Evolutionary conservation across 2,329 filamentous ascomycete species (phyloP).

Genomic region (Periconia macrospinosa): DNA sequence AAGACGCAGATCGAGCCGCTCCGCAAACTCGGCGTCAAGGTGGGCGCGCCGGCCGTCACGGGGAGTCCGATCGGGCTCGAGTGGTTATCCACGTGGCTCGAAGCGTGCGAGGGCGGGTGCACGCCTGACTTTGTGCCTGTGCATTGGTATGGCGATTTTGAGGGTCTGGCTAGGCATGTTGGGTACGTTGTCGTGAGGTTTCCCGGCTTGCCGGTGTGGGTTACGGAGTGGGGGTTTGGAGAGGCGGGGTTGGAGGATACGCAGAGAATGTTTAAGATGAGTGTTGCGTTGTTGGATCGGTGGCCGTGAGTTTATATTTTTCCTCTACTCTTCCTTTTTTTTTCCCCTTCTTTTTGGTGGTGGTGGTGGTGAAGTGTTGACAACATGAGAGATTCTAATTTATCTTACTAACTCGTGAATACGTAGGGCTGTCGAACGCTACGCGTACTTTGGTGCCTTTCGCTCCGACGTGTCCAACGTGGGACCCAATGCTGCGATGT

Average conservation of each 20-base stretch:
- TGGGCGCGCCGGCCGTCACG: constrained; percentile 72
- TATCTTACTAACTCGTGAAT: not conserved
- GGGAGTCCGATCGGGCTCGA: constrained; percentile 61
- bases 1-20: constrained; percentile 72
- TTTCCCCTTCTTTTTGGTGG: not conserved
- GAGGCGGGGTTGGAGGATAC: constrained; percentile 60
- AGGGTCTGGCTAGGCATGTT: constrained; percentile 67
- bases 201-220: constrained; percentile 65
- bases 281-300: constrained; percentile 67
- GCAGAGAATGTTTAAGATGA: constrained; percentile 69
- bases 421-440: constrained; percentile 45
- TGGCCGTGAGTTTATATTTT: constrained; percentile 46
- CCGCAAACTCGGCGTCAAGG: constrained; percentile 61
- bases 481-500: constrained; percentile 71
- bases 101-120: constrained; percentile 55
- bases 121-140: constrained; percentile 54
- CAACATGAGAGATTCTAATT: too few species aligned
- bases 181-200: constrained; percentile 59
- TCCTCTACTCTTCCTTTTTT: not conserved
- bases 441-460: constrained; percentile 78
- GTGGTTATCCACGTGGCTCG: constrained; percentile 70
- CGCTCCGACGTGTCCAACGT: constrained; percentile 71
- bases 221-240: constrained; percentile 73
- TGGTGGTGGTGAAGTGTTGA: not conserved
- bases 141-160: constrained; percentile 66